Evolutionary conservation across 2,329 filamentous ascomycete genomes (phyloP).

Genomic region (Hypomyces rosellus): DNA sequence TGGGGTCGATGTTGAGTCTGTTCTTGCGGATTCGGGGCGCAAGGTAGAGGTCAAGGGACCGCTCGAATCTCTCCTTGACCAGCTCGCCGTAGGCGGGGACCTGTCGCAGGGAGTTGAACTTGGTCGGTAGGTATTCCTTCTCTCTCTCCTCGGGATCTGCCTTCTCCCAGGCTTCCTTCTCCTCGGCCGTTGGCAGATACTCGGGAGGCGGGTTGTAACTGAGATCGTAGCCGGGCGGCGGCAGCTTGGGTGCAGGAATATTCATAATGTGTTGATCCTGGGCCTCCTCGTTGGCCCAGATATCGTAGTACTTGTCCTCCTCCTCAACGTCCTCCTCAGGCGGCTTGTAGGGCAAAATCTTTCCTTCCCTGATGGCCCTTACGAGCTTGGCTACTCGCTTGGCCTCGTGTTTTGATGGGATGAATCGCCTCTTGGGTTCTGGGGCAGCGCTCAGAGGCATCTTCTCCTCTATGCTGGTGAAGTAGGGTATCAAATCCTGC

Average conservation of each 20-base stretch:
- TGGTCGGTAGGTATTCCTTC: slow-evolving; percentile 77
- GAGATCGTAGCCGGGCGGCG: slow-evolving; percentile 89
- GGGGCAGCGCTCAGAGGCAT: slow-evolving; percentile 95
- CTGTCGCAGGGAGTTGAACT: slow-evolving; percentile 77
- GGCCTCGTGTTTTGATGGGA: slow-evolving; percentile 94
- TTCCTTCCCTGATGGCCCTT: slow-evolving; percentile 86
- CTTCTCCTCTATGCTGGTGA: slow-evolving; percentile 80
- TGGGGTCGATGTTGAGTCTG: slow-evolving; percentile 93
- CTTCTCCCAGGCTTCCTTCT: slow-evolving; percentile 79
- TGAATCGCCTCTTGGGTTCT: slow-evolving; percentile 89
- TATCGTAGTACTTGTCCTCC: slow-evolving; percentile 70
- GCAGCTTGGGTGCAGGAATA: slow-evolving; percentile 85
- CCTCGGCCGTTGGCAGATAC: slow-evolving; percentile 81
- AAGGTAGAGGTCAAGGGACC: slow-evolving; percentile 90
- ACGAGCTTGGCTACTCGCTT: slow-evolving; percentile 97
- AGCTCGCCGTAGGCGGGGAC: slow-evolving; percentile 88
- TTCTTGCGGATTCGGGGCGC: slow-evolving; percentile 88
- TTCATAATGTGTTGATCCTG: slow-evolving; percentile 86
- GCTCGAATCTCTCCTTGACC: slow-evolving; percentile 92
- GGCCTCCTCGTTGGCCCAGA: slow-evolving; percentile 90
- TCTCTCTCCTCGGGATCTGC: slow-evolving; percentile 85
- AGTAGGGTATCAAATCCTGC: slow-evolving; percentile 84
- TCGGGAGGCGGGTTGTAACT: slow-evolving; percentile 95
- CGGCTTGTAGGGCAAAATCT: slow-evolving; percentile 84
- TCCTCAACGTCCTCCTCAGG: slow-evolving; percentile 61